phyloP scores from a whole-genome alignment of 345 rosid species.

The Aethionema arabicum region DNA sequence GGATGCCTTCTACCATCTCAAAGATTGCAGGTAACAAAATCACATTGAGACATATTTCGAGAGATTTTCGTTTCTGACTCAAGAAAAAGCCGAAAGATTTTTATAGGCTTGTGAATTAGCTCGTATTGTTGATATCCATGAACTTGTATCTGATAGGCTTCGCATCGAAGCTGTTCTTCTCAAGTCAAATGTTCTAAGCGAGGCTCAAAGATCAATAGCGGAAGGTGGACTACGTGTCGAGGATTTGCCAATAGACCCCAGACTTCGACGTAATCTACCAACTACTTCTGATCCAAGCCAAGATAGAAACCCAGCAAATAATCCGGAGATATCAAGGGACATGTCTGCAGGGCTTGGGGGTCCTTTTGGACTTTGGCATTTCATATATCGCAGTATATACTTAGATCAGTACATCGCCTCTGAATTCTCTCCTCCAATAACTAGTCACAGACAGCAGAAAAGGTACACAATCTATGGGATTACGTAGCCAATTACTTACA shows the following conservation, averaged over 20 bases:
- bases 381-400: slow-evolving; percentile 91
- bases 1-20: slow-evolving; percentile 92
- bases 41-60: background rate
- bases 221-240: slow-evolving; percentile 98
- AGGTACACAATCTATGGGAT: slow-evolving; percentile 46
- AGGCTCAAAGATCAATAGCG: slow-evolving; percentile 78
- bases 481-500: slow-evolving; percentile 6
- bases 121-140: background rate
- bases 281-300: slow-evolving; percentile 19
- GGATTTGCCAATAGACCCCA: slow-evolving; percentile 66
- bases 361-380: slow-evolving; percentile 97
- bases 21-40: slow-evolving; percentile 84
- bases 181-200: slow-evolving; percentile 83
- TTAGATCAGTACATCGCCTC: slow-evolving; percentile 93
- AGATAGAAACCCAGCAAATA: slow-evolving; percentile 37
- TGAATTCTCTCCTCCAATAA: slow-evolving; percentile 83
- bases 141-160: slow-evolving; percentile 49
- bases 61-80: slow-evolving; percentile 7
- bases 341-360: slow-evolving; percentile 75
- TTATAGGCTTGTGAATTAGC: background rate
- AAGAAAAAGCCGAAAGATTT: background rate
- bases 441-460: slow-evolving; percentile 70
- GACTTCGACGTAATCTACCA: slow-evolving; percentile 51
- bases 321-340: slow-evolving; percentile 52
- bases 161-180: slow-evolving; percentile 75